Evolutionary conservation across 140 eudicot species (phyloP).

Genomic region (Anethum foeniculum): DNA sequence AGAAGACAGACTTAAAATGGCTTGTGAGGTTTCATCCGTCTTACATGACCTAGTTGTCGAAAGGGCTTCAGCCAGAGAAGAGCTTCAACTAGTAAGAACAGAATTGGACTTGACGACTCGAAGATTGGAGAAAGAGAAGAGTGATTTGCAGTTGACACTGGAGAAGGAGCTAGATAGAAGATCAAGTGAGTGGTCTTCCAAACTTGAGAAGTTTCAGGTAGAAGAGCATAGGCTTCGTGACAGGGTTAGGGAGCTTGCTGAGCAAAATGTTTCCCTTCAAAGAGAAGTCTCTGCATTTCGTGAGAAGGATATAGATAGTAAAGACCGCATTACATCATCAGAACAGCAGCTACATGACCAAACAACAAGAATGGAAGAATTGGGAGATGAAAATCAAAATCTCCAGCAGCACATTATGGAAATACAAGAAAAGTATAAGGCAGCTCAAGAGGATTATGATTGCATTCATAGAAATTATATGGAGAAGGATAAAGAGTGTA

Average conservation of each 20-base stretch:
- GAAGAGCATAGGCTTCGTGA: conserved; percentile 95
- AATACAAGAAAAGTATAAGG: conserved; percentile 43
- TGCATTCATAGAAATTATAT: conserved; percentile 44
- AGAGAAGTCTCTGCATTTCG: conserved; percentile 72
- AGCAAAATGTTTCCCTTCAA: conserved; percentile 90
- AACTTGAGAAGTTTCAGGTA: conserved; percentile 68
- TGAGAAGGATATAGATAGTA: conserved; percentile 59
- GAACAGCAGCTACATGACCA: conserved; percentile 58
- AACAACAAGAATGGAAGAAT: conserved; percentile 42
- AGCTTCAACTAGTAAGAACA: conserved; percentile 29
- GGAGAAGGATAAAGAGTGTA: conserved; percentile 78
- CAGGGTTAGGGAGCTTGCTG: conserved; percentile 95
- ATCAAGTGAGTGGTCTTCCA: conserved; percentile 83
- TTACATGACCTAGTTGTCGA: conserved; percentile 31
- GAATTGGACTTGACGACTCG: conserved; percentile 49
- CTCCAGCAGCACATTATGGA: conserved; percentile 41
- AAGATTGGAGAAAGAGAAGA: conserved; percentile 68
- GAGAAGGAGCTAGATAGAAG: conserved; percentile 88
- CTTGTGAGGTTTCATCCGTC: conserved; percentile 35
- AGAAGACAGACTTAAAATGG: conserved; percentile 39
- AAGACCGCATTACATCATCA: conserved; percentile 31
- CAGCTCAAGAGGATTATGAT: conserved; percentile 57
- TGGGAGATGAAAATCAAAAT: conserved; percentile 40
- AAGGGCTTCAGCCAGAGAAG: conserved; percentile 38
- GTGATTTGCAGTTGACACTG: conserved; percentile 57